Percentiles rank a stretch among this genome's conserved stretches.
phyloP scores from a whole-genome alignment of 2,329 filamentous ascomycete genomes.

The Ceratocystis ficicola region DNA sequence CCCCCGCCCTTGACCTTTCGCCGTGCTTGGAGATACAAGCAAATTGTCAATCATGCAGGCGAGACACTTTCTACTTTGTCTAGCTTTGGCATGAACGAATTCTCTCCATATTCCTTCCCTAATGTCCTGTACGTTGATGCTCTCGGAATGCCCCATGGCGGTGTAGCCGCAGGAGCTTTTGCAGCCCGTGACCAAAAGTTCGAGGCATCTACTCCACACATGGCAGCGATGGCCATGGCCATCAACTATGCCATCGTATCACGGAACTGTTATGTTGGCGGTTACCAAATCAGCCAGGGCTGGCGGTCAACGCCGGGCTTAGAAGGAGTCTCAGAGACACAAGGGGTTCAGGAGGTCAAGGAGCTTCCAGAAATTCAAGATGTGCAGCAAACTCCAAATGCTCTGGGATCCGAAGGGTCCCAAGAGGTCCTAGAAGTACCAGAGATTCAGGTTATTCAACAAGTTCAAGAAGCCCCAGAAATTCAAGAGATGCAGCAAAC shows the following conservation, averaged over 20 bases:
- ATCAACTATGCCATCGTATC: slow-evolving; percentile 21
- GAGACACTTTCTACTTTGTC: slow-evolving; percentile 17
- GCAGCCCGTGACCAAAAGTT: slow-evolving; percentile 16
- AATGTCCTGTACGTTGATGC: slow-evolving; percentile 22
- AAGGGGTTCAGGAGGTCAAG: too few species aligned
- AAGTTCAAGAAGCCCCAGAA: too few species aligned
- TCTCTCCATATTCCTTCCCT: slow-evolving; percentile 22
- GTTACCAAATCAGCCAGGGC: neutral
- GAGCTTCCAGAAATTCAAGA: too few species aligned
- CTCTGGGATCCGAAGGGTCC: too few species aligned
- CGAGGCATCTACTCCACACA: slow-evolving; percentile 16
- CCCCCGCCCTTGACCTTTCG: slow-evolving; percentile 9
- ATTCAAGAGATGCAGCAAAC: too few species aligned
- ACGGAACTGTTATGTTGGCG: slow-evolving; percentile 20
- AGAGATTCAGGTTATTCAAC: too few species aligned
- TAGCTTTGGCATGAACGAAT: slow-evolving; percentile 20
- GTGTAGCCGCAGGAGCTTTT: slow-evolving; percentile 4
- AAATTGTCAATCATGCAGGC: slow-evolving; percentile 13
- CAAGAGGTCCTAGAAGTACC: too few species aligned
- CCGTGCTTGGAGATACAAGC: slow-evolving; percentile 7
- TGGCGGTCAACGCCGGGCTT: neutral
- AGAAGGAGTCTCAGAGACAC: too few species aligned
- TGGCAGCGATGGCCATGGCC: slow-evolving; percentile 21
- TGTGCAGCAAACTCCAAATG: too few species aligned
- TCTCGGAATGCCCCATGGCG: slow-evolving; percentile 18